These are phyloP conservation scores for Pyrenophora graminea DNA, from an alignment of 2,329 filamentous ascomycete genomes.

Conservation along the genomic window DNA sequence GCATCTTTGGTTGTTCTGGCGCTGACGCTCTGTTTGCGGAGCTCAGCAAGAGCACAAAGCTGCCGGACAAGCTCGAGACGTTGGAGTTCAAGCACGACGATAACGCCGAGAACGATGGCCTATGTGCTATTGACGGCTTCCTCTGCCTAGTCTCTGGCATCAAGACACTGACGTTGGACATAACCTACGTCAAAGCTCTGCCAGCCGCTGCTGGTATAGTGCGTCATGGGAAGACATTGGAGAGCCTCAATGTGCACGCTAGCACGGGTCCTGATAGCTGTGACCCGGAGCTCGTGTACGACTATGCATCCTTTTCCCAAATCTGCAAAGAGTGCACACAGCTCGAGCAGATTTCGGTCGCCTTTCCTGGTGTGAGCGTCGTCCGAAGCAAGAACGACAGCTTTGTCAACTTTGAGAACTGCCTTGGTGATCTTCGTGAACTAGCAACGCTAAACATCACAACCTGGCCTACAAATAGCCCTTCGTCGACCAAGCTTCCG, in stretches of 20 bases:
- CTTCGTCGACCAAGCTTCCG: constrained; percentile 47
- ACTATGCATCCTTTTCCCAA: constrained; percentile 50
- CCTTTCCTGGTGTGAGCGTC: constrained; percentile 52
- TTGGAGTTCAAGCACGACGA: constrained; percentile 55
- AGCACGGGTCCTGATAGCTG: constrained; percentile 41
- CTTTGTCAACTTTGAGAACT: constrained; percentile 51
- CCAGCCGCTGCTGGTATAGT: constrained; percentile 51
- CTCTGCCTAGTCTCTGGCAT: constrained; percentile 53
- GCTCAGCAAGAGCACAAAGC: constrained; percentile 50
- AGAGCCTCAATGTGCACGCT: constrained; percentile 52
- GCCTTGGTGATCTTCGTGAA: constrained; percentile 44
- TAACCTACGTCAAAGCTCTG: constrained; percentile 48
- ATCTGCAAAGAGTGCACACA: constrained; percentile 52
- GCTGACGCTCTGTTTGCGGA: constrained; percentile 54
- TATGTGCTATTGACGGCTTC: constrained; percentile 54
- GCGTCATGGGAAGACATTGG: constrained; percentile 53
- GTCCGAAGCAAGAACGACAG: constrained; percentile 48
- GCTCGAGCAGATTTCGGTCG: constrained; percentile 54
- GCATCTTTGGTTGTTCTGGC: constrained; percentile 51
- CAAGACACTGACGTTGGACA: constrained; percentile 50
- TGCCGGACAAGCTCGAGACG: constrained; percentile 52
- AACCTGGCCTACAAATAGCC: constrained; percentile 53
- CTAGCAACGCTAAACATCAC: constrained; percentile 55
- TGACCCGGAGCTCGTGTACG: constrained; percentile 52
- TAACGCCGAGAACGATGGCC: constrained; percentile 52